phyloP scores from a whole-genome alignment of 225 moss, liverwort and hornwort genomes.

The Pseudisothecium myosuroides region DNA sequence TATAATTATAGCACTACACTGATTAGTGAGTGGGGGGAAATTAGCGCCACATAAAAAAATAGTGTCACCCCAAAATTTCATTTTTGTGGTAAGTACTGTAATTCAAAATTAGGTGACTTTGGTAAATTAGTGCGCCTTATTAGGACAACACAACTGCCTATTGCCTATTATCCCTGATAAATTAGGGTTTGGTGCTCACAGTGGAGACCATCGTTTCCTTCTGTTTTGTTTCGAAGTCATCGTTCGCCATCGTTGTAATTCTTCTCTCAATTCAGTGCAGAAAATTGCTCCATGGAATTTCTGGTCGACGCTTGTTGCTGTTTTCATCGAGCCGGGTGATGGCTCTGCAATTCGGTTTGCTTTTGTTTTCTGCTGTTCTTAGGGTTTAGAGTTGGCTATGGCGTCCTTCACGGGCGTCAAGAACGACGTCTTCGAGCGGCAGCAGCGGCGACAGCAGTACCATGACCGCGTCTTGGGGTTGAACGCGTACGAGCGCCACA shows the following conservation, averaged over 20 bases:
- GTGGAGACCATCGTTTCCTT: neutral
- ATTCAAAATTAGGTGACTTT: neutral
- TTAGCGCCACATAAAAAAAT: neutral
- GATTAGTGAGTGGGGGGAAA: neutral
- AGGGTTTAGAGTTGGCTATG: slow-evolving; percentile 6
- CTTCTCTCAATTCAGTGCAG: neutral
- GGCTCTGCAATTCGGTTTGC: neutral
- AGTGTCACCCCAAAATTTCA: too few relatives aligned
- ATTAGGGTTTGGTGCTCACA: neutral
- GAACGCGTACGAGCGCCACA: slow-evolving; percentile 64
- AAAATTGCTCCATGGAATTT: neutral
- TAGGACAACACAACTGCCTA: neutral
- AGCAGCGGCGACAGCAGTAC: slow-evolving; percentile 53
- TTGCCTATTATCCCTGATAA: too few relatives aligned
- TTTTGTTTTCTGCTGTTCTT: neutral
- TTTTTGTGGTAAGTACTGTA: neutral
- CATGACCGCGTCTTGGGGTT: slow-evolving; percentile 36
- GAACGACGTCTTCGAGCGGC: slow-evolving; percentile 37
- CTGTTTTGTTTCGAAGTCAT: neutral
- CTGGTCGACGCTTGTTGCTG: neutral
- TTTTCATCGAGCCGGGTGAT: neutral
- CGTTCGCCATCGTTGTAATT: neutral
- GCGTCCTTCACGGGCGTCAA: slow-evolving; percentile 40
- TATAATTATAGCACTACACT: neutral
- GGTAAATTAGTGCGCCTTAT: neutral